Conservation (phyloP, 164 flowering plant genomes). For the Nymphaea thermarum region DNA sequence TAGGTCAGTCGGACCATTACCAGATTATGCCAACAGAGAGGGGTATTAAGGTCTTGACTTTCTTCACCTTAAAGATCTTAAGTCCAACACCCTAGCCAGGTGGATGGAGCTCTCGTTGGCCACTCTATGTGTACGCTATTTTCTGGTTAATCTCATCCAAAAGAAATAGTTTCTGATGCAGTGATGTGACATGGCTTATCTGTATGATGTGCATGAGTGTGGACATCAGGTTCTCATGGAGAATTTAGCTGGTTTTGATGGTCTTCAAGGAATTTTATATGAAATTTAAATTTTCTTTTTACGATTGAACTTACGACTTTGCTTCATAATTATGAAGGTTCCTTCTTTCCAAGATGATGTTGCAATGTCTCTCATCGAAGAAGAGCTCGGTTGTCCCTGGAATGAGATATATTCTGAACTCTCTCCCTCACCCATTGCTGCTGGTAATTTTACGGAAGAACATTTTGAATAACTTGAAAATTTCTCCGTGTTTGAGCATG, state of each 20-base stretch:
- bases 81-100: background rate
- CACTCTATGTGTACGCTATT: background rate
- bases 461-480: background rate
- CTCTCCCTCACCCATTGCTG: constrained; percentile 93
- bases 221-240: background rate
- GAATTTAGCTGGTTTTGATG: background rate
- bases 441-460: constrained; percentile 39
- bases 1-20: background rate
- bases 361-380: constrained; percentile 93
- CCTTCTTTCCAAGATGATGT: constrained; percentile 98
- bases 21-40: background rate
- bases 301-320: background rate
- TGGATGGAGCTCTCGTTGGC: background rate
- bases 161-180: no score
- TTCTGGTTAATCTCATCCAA: no score
- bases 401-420: constrained; percentile 76
- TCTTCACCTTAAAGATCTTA: background rate
- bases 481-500: background rate
- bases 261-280: no score
- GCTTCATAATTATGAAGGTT: constrained; percentile 49
- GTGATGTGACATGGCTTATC: no score
- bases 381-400: constrained; percentile 96
- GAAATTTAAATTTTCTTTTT: background rate
- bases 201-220: no score
- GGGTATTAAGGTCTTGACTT: background rate